A percentile compares a stretch with the other conserved stretches of the same genome.
These are phyloP conservation scores for Annulohypoxylon moriforme DNA, from an alignment of 495 filamentous ascomycete species.

Conservation along the genomic window DNA sequence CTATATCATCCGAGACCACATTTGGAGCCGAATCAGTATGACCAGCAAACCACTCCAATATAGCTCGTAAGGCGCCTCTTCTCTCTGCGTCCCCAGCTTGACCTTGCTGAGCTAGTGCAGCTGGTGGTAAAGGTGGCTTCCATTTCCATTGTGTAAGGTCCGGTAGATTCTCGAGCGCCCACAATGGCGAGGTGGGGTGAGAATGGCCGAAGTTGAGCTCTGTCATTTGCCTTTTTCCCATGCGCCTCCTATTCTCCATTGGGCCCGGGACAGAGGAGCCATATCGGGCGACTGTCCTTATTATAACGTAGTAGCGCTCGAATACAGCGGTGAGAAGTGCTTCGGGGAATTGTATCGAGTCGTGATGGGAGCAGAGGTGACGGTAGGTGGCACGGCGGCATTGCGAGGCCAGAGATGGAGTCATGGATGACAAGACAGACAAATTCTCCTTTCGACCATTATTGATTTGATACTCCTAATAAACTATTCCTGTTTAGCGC, in stretches of 20 bases:
- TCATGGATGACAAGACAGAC: slow-evolving; percentile 44
- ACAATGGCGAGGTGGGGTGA: slow-evolving; percentile 50
- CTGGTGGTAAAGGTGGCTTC: slow-evolving; percentile 54
- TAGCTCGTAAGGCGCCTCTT: not conserved
- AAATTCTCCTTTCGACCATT: slow-evolving; percentile 13
- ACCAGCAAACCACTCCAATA: slow-evolving; percentile 8
- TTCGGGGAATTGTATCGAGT: slow-evolving; percentile 61
- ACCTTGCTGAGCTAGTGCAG: slow-evolving; percentile 3
- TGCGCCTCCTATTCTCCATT: slow-evolving; percentile 62
- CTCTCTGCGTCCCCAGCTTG: not conserved
- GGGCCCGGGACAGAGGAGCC: slow-evolving; percentile 57
- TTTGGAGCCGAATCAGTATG: not conserved
- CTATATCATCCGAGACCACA: not conserved
- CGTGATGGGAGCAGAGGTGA: slow-evolving; percentile 45
- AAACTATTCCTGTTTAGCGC: slow-evolving; percentile 2
- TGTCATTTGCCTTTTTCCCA: slow-evolving; percentile 64
- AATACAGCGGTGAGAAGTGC: slow-evolving; percentile 52
- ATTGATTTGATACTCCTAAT: not conserved
- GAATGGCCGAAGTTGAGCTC: slow-evolving; percentile 53
- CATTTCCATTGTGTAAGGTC: slow-evolving; percentile 62
- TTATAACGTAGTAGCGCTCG: slow-evolving; percentile 53
- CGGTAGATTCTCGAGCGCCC: slow-evolving; percentile 53
- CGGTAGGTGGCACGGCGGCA: slow-evolving; percentile 57
- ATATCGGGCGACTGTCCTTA: slow-evolving; percentile 34
- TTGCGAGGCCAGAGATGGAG: slow-evolving; percentile 49